Evolutionary conservation across 2,329 filamentous ascomycete species (phyloP).

Genomic region (Xylaria sp.): DNA sequence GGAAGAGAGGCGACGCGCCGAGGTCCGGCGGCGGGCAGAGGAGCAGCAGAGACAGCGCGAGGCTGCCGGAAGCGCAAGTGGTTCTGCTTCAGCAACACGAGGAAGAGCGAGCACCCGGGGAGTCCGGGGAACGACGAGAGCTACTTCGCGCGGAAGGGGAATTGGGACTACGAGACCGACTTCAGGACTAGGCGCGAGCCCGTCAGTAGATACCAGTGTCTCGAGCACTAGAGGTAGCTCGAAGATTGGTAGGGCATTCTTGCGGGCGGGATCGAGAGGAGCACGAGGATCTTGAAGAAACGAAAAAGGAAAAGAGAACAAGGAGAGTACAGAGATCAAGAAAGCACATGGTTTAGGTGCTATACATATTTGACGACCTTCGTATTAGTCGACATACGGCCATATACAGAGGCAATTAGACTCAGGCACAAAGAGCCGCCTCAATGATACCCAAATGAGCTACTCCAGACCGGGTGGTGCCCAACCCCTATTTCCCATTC

Average conservation of each 20-base stretch:
- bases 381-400: conserved; percentile 1
- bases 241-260: conserved; percentile 58
- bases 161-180: conserved; percentile 35
- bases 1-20: conserved; percentile 80
- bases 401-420: conserved; percentile 14
- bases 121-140: conserved; percentile 32
- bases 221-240: conserved; percentile 51
- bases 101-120: conserved; percentile 31
- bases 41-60: conserved; percentile 62
- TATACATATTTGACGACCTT: conserved; percentile 25
- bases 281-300: conserved; percentile 49
- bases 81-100: conserved; percentile 20
- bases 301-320: not conserved
- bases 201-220: conserved; percentile 42
- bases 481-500: not conserved
- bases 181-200: conserved; percentile 51
- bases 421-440: conserved; percentile 11
- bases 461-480: conserved; percentile 9
- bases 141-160: conserved; percentile 29
- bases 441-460: conserved; percentile 26
- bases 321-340: not conserved
- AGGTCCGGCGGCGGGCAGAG: conserved; percentile 72
- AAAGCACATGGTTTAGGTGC: not conserved
- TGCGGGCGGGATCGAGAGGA: conserved; percentile 65
- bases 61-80: conserved; percentile 43